Evolutionary conservation across 805 yeast genomes (phyloP).

Genomic region (Wickerhamomyces bisporus): DNA sequence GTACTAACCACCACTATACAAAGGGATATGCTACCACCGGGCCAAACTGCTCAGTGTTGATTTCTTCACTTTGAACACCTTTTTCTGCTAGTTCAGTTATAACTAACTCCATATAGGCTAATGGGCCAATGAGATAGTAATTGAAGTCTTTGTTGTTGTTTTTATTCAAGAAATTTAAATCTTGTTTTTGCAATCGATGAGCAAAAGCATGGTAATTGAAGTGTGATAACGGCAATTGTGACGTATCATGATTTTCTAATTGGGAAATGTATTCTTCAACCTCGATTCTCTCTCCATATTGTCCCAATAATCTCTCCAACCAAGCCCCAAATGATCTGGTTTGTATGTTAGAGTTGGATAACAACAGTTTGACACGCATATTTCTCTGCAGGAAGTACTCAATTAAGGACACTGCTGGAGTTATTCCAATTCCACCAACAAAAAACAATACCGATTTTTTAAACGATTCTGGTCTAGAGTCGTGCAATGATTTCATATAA

Average conservation of each 20-base stretch:
- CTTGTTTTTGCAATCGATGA: conserved; percentile 6
- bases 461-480: conserved; percentile 16
- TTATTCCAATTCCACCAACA: conserved; percentile 65
- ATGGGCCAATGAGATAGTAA: conserved; percentile 23
- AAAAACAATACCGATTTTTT: conserved; percentile 34
- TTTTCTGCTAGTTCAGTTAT: conserved; percentile 1
- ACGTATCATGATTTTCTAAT: not conserved
- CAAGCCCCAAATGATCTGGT: conserved; percentile 14
- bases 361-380: conserved; percentile 9
- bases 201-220: conserved; percentile 3
- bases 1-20: conserved; percentile 1
- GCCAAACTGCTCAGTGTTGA: conserved; percentile 22
- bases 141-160: conserved; percentile 7
- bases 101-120: conserved; percentile 13
- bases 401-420: conserved; percentile 54
- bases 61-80: conserved; percentile 8
- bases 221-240: conserved; percentile 1
- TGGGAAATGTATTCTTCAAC: conserved; percentile 14
- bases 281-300: conserved; percentile 9
- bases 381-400: conserved; percentile 26
- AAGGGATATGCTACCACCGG: conserved; percentile 19
- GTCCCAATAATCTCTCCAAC: conserved; percentile 7
- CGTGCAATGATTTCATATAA: conserved; percentile 15
- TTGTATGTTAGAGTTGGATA: conserved; percentile 10
- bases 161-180: conserved; percentile 5